Evolutionary conservation across 2,329 filamentous ascomycete species (phyloP), one percentile per base, ranked within the genome.

Genomic region (Microdochium bolleyi): DNA sequence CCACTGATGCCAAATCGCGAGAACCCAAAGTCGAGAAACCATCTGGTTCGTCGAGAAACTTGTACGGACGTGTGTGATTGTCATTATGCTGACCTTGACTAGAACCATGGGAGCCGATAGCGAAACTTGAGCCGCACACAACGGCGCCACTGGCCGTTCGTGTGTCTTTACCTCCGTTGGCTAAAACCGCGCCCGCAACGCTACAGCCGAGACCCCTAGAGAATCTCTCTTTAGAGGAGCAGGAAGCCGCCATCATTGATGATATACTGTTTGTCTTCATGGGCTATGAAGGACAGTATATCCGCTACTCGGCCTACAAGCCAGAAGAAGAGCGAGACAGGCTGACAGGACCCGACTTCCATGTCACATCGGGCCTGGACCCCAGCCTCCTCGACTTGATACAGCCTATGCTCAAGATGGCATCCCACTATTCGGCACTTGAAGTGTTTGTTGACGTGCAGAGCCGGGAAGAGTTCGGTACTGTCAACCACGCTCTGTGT

Each of bases 241-340:
- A 99, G 68, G 94, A 99, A 71, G 82, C 84, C 24, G 88, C 84
- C 9, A 87, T 99, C 49, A 76, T 97, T 46, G 92, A 96, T 60
- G 94, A 99, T 62, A 72, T 99, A 16, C 71, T 97, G 34, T 96
- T 92, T 65, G 91, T 95, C 4, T 95, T 97, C 62, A 96, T 99
- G 92, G 94, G 94, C 24, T 96, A 91, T 58, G 94, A 99, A 70
- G 94, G 94, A n/a, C 91, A 96, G 67, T 97, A 97, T 66, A 88
- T 99, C 56, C 88, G 89, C 52, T 97, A 90, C 65, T 81, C 80
- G 54, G 87, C 89, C 59, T 97, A 95, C 67, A 85, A 96, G 60
- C 90, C 92, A 0, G 74, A 79, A 2, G 84, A 89, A 51, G 94
- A 99, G 71, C 89, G 92, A 62, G 90, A 95, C 63, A 84, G 92